Percentiles rank a stretch among this genome's conserved stretches.
These are phyloP conservation scores for Cymbopogon flexuosus DNA, from an alignment of 202 grass and related monocot species.

Conservation along the genomic window DNA sequence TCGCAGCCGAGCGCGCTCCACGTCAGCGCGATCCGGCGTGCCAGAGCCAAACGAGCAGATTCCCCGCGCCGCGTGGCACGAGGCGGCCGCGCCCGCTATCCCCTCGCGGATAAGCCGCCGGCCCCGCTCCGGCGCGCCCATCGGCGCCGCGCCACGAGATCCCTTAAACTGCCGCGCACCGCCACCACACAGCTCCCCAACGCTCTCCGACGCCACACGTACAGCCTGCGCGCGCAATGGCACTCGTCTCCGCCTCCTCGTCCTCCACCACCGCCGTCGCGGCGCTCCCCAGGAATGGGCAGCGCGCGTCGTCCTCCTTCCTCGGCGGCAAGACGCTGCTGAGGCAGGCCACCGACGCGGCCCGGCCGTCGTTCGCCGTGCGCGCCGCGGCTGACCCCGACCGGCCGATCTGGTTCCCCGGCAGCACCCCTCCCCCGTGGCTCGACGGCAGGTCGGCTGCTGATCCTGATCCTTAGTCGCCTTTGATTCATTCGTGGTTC, in stretches of 20 bases:
- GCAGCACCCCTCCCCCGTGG: constrained; percentile 95
- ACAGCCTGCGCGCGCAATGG: background rate
- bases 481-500: background rate
- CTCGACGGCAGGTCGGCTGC: constrained; percentile 73
- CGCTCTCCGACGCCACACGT: background rate
- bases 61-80: constrained; percentile 63
- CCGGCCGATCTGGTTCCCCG: constrained; percentile 95
- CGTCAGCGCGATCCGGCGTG: constrained; percentile 40
- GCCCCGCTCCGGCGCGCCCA: constrained; percentile 28
- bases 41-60: constrained; percentile 50
- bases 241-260: constrained; percentile 71
- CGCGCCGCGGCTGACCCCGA: constrained; percentile 48
- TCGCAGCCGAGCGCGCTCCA: constrained; percentile 19
- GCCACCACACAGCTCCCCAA: background rate
- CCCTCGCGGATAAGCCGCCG: constrained; percentile 70
- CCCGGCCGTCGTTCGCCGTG: constrained; percentile 53
- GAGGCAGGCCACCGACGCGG: constrained; percentile 24
- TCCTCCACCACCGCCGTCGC: constrained; percentile 78
- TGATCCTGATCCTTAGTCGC: background rate
- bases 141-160: constrained; percentile 17
- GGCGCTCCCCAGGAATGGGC: constrained; percentile 49
- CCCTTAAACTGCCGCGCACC: constrained; percentile 47
- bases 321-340: constrained; percentile 44
- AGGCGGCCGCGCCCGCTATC: constrained; percentile 29
- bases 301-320: constrained; percentile 53